These are phyloP conservation scores for Cryptosporidium andersoni DNA, from an alignment of 169 alveolate species.

Conservation along the genomic window DNA sequence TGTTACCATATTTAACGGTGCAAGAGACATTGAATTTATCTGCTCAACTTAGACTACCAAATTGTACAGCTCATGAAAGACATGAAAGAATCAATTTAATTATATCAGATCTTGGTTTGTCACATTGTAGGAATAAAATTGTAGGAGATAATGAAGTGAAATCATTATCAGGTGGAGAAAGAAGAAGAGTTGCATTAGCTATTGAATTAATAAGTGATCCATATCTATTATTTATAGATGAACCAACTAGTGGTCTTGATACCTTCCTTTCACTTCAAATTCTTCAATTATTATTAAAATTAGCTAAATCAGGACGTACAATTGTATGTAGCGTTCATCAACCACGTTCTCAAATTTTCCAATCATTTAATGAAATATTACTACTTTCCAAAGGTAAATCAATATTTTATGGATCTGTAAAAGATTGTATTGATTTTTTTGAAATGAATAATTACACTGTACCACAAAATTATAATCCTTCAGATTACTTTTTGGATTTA, in stretches of 20 bases:
- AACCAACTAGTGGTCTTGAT: constrained; percentile 90
- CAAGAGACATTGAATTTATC: constrained; percentile 83
- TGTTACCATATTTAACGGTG: constrained; percentile 81
- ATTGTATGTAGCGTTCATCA: constrained; percentile 82
- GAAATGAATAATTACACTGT: constrained; percentile 67
- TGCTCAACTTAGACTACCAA: constrained; percentile 78
- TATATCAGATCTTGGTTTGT: constrained; percentile 72
- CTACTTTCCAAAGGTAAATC: constrained; percentile 79
- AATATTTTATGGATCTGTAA: constrained; percentile 77
- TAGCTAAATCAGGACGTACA: constrained; percentile 82
- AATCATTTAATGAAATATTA: constrained; percentile 79
- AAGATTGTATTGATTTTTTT: constrained; percentile 34
- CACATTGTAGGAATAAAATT: constrained; percentile 73
- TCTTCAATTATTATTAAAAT: constrained; percentile 76
- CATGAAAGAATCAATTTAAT: constrained; percentile 69
- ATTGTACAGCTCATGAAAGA: constrained; percentile 50
- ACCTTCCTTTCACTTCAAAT: constrained; percentile 82
- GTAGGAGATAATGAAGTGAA: constrained; percentile 81
- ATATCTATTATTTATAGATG: constrained; percentile 85
- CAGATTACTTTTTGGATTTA: constrained; percentile 69
- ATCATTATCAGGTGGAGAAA: constrained; percentile 92
- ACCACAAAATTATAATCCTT: constrained; percentile 75
- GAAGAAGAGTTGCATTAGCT: constrained; percentile 88
- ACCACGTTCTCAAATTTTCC: constrained; percentile 80
- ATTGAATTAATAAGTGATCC: constrained; percentile 90